A percentile compares a stretch with the other conserved stretches of the same genome.
Conservation (phyloP, 2,329 filamentous ascomycete genomes). For the Tolypocladium amazonense region DNA sequence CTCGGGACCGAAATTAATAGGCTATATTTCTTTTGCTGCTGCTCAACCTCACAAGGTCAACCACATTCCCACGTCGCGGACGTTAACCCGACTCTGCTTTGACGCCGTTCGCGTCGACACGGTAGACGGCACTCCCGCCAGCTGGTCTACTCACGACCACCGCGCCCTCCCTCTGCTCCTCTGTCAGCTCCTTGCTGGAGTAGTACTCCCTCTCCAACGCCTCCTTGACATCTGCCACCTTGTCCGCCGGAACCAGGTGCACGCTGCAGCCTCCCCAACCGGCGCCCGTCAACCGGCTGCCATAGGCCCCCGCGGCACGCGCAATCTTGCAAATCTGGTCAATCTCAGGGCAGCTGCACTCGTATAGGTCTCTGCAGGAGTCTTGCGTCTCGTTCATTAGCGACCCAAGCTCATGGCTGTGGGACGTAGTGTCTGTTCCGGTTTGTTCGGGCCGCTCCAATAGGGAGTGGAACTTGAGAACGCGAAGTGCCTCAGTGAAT, state of each 20-base stretch:
- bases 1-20: not conserved
- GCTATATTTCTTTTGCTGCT: not conserved
- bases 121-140: constrained; percentile 52
- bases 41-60: not conserved
- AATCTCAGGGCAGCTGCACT: constrained; percentile 88
- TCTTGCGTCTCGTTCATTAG: constrained; percentile 85
- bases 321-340: constrained; percentile 80
- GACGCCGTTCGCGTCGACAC: constrained; percentile 21
- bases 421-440: constrained; percentile 42
- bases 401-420: constrained; percentile 62
- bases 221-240: constrained; percentile 65
- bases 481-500: constrained; percentile 78
- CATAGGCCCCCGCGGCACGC: constrained; percentile 66
- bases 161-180: constrained; percentile 65
- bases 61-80: not conserved
- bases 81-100: not conserved
- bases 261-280: constrained; percentile 97
- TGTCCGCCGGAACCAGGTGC: constrained; percentile 78
- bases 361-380: constrained; percentile 77
- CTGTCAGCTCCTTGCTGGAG: constrained; percentile 49
- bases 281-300: constrained; percentile 79
- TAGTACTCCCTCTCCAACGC: constrained; percentile 81
- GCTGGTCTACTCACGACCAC: constrained; percentile 86
- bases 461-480: constrained; percentile 70
- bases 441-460: constrained; percentile 44